These are phyloP conservation scores for Garcia nutans DNA, from an alignment of 345 rosid species.

Conservation along the genomic window DNA sequence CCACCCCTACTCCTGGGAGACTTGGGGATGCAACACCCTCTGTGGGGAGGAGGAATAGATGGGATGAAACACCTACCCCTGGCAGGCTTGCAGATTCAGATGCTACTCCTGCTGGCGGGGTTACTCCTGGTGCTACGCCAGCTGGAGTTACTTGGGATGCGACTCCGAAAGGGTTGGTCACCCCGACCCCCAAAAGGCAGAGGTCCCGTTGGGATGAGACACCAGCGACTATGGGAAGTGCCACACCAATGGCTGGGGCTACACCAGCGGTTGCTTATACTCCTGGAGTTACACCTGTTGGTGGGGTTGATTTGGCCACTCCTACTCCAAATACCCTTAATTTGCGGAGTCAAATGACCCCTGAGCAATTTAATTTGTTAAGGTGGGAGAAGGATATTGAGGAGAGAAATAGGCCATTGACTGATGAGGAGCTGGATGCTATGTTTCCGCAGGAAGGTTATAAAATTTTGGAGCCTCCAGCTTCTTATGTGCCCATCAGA, in stretches of 20 bases:
- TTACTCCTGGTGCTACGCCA: constrained; percentile 91
- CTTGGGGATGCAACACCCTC: constrained; percentile 77
- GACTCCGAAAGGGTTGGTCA: constrained; percentile 75
- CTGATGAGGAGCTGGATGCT: constrained; percentile 96
- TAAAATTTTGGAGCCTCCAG: constrained; percentile 90
- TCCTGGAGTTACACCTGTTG: constrained; percentile 91
- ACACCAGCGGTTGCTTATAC: constrained; percentile 82
- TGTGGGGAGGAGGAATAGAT: constrained; percentile 73
- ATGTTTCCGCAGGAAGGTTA: constrained; percentile 94
- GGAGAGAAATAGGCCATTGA: constrained; percentile 92
- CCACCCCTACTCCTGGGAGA: constrained; percentile 85
- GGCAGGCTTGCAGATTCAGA: constrained; percentile 86
- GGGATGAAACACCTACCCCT: constrained; percentile 99
- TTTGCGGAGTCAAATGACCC: constrained; percentile 73
- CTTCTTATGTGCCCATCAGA: constrained; percentile 89
- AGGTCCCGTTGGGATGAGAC: constrained; percentile 99
- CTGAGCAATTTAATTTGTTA: constrained; percentile 82
- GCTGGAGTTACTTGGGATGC: constrained; percentile 97
- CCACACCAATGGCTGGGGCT: constrained; percentile 84
- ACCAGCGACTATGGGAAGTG: constrained; percentile 97
- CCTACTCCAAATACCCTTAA: constrained; percentile 78
- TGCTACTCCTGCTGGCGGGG: constrained; percentile 81
- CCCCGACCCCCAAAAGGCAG: constrained; percentile 90
- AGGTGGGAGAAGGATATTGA: constrained; percentile 99
- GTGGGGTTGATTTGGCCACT: constrained; percentile 79